Base-by-base conservation (phyloP, 305 asterid species). In the Solanum chacoense region DNA sequence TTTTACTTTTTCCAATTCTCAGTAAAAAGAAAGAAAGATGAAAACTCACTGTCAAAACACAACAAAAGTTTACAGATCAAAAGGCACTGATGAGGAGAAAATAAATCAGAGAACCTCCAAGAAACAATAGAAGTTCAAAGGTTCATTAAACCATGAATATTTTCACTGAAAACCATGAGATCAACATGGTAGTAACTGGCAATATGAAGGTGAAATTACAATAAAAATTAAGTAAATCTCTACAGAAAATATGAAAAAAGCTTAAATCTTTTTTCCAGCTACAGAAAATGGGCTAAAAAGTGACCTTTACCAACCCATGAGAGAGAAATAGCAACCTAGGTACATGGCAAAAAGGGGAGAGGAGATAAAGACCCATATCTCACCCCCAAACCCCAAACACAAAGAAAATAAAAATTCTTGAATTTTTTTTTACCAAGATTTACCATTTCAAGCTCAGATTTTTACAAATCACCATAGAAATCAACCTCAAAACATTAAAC, bases 281-380 rank as follows among this genome's bases (percentile, higher is more conserved):
- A 76, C 89, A 87, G 87, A 89, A 71, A 69, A 88, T 87, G 73
- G 80, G 34, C 45, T 72, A 89, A 91, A 91, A 90, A 89, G 86
- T 87, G 87, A 92, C 13, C 90, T 91, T 89, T 72, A 84, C 90
- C 92, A 88, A 91, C 71, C 86, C 86, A 86, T 45, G 90, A 87
- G 85, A 89, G 88, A 88, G 84, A 90, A 83, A 88, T 31, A 83
- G 73, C 29, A 50, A 50, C 86, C n/a, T 50, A 83, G 42, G 36
- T 38, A n/a, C 32, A 80, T 22, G 73, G 78, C 87, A 90, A 42
- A 81, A 84, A 87, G 74, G 16, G 65, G 81, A 28, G 83, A 90
- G 84, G 77, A 87, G 89, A 90, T 76, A 84, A 32, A 83, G 73
- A 50, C 73, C 29, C 72, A 83, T 50, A 50, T 83, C 86, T 50